Evolutionary conservation across 2,329 filamentous ascomycete genomes (phyloP), one percentile per base, ranked within the genome.

Genomic region (Sclerotinia nivalis): DNA sequence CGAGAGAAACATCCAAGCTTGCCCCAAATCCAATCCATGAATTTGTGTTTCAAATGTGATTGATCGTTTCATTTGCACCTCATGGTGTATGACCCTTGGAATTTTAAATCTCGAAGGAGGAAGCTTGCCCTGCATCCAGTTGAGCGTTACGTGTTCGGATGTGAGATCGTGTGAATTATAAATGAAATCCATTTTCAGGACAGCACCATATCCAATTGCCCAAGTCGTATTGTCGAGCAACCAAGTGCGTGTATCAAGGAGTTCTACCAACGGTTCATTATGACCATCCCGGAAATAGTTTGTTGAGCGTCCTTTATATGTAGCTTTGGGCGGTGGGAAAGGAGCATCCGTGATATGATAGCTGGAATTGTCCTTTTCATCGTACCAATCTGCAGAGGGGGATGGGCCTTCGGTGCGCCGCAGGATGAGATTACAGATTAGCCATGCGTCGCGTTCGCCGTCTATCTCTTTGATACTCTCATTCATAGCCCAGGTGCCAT

Each of bases 331-430:
- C 2, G 37, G 37, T 1, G 58, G 58, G n/a, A 28, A 40, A 25
- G 37, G 58, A 28, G 58, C 58, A 22, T 61, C n/a, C 2, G n/a
- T 61, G n/a, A 61, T 61, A 2, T 40, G 34, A 45, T 61, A 61
- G 18, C 58, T 61, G 6, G 58, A 61, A 61, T 61, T 3, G 40
- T 61, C 58, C 12, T 61, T 40, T 31, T 45, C 37, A 45, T 61
- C 37, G 25, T 61, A 61, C 37, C 58, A 61, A 61, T 43, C n/a
- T 43, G 58, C 37, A 13, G 4, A 1, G 1, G 34, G 2, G 25
- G 37, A 61, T 43, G 0, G 58, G 4, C 37, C 58, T 45, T 61
- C 6, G 6, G 10, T 45, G 8, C 58, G 58, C 1, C 37, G 22
- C 20, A 61, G 37, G 40, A 61, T 45, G 58, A 45, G 58, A 43